Evolutionary conservation across 1,139 yeast species (phyloP).

Genomic region (Schwanniomyces etchellsii): DNA sequence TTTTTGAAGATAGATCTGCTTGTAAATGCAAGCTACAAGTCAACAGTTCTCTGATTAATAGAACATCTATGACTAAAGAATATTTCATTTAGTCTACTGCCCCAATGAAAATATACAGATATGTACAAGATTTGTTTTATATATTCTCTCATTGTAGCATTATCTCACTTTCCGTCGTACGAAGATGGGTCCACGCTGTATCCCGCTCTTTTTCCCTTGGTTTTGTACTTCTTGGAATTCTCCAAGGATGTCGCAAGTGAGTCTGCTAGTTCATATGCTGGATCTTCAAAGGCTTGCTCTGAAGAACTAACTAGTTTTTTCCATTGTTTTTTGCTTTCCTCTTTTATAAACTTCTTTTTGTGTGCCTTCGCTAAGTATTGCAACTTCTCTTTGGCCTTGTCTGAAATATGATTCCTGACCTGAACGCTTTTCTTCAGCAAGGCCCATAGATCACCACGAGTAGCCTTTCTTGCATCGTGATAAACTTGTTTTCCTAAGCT

Average conservation of each 20-base stretch:
- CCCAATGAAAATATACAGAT: no score
- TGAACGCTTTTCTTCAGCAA: slow-evolving; percentile 65
- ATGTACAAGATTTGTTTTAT: no score
- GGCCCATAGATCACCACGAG: slow-evolving; percentile 88
- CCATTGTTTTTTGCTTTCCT: slow-evolving; percentile 36
- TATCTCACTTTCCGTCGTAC: slow-evolving; percentile 19
- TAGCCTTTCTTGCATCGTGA: slow-evolving; percentile 85
- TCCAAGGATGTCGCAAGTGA: slow-evolving; percentile 33
- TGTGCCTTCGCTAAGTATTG: slow-evolving; percentile 35
- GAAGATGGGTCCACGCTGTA: slow-evolving; percentile 20
- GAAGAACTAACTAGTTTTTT: slow-evolving; percentile 32
- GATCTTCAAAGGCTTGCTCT: slow-evolving; percentile 29
- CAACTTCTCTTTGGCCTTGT: slow-evolving; percentile 26
- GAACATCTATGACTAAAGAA: no score
- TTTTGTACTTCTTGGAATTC: slow-evolving; percentile 25
- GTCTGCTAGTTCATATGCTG: slow-evolving; percentile 25
- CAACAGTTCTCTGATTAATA: no score
- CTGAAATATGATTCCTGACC: slow-evolving; percentile 28
- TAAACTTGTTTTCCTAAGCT: slow-evolving; percentile 70
- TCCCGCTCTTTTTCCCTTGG: slow-evolving; percentile 27
- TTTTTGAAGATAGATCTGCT: no score
- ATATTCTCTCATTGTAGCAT: no score
- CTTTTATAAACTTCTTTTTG: slow-evolving; percentile 37
- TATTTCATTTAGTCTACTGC: no score
- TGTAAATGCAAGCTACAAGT: no score